Evolutionary conservation across 345 rosid genomes (phyloP), one percentile per base, ranked within the genome.

Genomic region (Limnanthes douglasii): DNA sequence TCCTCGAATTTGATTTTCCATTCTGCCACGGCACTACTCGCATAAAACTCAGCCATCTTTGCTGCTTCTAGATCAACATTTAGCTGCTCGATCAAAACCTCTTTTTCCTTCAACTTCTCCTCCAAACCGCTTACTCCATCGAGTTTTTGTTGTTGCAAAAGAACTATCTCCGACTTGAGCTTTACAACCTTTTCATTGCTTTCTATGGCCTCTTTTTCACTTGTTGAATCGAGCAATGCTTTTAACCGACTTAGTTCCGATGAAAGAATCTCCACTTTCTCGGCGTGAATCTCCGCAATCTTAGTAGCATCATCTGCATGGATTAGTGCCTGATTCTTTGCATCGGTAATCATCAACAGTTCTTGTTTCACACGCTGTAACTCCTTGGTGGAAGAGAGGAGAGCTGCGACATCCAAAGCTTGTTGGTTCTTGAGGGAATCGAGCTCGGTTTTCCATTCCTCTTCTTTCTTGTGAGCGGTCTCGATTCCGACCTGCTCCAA

Each of bases 291-390:
- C 65, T 86, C 97, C 15, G 94, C 97, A 17, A 86, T 68, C 75
- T 73, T 86, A 4, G 93, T 75, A 0, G 93, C 97, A 54, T 81
- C 85, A 50, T 81, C 93, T 1, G 97, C 97, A 34, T 86, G 93
- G 56, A 46, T 62, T 52, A 86, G 31, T 5, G 94, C 94, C 57
- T 86, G 76, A 54, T 70, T 73, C 68, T 86, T 86, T 3, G 93
- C 77, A 50, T 81, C 97, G 22, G 64, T 61, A 5, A 72, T 66
- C 93, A 62, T 70, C 48, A 65, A 63, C 39, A 78, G 45, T 38
- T 86, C 97, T 32, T 78, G 79, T 61, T 75, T 77, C 40, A 71
- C 39, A 52, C 42, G 62, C 34, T 75, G 67, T 23, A 81, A 77
- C 65, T 81, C 97, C 45, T 75, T 69, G 5, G 79, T 68, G 31